A percentile compares a stretch with the other conserved stretches of the same genome.
Evolutionary conservation across 352 stramenopile genomes (phyloP).

Genomic region (Phytophthora pluvialis): DNA sequence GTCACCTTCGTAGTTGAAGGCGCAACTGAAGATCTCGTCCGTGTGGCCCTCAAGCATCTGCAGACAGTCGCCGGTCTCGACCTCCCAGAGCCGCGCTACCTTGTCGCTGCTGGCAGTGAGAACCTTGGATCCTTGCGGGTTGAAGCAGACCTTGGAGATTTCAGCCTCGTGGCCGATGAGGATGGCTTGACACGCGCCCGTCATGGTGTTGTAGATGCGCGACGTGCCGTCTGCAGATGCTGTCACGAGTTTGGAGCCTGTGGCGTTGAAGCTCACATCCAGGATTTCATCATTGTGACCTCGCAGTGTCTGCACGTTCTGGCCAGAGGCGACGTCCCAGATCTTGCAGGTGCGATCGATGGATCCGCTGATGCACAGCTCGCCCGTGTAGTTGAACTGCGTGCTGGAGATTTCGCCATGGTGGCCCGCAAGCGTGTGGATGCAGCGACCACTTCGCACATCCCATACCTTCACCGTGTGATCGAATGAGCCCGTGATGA

Average conservation of each 20-base stretch:
- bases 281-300: conserved; percentile 97
- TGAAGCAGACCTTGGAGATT: conserved; percentile 96
- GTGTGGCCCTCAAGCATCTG: conserved; percentile 96
- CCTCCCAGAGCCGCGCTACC: conserved; percentile 93
- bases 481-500: conserved; percentile 96
- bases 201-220: conserved; percentile 97
- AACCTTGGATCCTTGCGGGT: conserved; percentile 94
- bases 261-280: conserved; percentile 96
- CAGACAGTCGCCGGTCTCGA: conserved; percentile 94
- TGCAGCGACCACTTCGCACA: conserved; percentile 84
- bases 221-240: conserved; percentile 93
- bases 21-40: conserved; percentile 97
- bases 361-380: conserved; percentile 93
- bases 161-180: conserved; percentile 95
- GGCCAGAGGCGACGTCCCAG: conserved; percentile 90
- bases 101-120: conserved; percentile 96
- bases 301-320: conserved; percentile 93
- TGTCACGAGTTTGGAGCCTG: conserved; percentile 94
- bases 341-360: conserved; percentile 96
- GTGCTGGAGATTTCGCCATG: conserved; percentile 96
- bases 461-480: conserved; percentile 95
- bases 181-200: conserved; percentile 94
- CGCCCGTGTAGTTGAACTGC: conserved; percentile 95
- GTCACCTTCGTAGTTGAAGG: conserved; percentile 97
- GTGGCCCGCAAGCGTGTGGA: conserved; percentile 93